A percentile compares a stretch with the other conserved stretches of the same genome.
Conservation (phyloP, 2,329 filamentous ascomycete species). For the Fonsecaea pugnacius region DNA sequence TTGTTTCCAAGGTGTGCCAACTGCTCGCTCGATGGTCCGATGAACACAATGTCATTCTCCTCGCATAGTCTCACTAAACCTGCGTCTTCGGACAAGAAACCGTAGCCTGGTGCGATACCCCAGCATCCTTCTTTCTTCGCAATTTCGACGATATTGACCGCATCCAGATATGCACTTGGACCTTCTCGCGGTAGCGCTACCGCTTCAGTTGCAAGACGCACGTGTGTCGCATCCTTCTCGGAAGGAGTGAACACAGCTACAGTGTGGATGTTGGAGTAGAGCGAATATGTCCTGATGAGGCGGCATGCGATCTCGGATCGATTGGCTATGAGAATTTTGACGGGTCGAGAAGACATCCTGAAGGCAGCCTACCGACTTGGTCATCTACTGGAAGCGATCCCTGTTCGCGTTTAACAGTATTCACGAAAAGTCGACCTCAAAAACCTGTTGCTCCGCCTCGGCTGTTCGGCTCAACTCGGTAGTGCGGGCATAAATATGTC, state of each 20-base stretch:
- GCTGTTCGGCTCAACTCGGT: slow-evolving; percentile 26
- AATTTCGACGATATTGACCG: slow-evolving; percentile 98
- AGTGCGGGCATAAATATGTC: slow-evolving; percentile 15
- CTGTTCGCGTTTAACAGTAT: slow-evolving; percentile 14
- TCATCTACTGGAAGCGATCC: slow-evolving; percentile 28
- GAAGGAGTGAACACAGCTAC: slow-evolving; percentile 73
- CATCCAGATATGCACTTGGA: slow-evolving; percentile 92
- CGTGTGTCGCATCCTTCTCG: slow-evolving; percentile 97
- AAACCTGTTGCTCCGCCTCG: slow-evolving; percentile 20
- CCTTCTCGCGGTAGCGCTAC: slow-evolving; percentile 97
- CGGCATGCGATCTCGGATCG: slow-evolving; percentile 92
- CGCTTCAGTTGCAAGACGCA: slow-evolving; percentile 98
- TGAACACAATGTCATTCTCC: slow-evolving; percentile 91
- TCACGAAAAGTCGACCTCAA: slow-evolving; percentile 18
- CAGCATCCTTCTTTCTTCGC: slow-evolving; percentile 91
- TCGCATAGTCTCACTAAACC: slow-evolving; percentile 94
- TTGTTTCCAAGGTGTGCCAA: slow-evolving; percentile 97
- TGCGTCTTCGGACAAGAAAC: slow-evolving; percentile 96
- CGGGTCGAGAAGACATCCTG: slow-evolving; percentile 64
- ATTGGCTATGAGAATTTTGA: slow-evolving; percentile 98
- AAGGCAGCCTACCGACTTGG: slow-evolving; percentile 19
- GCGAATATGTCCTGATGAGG: slow-evolving; percentile 88
- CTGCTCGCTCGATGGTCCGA: slow-evolving; percentile 86
- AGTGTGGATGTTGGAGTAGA: slow-evolving; percentile 89
- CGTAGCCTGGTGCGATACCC: slow-evolving; percentile 97